Base-by-base conservation (phyloP, 2,329 filamentous ascomycete species). In the Neocucurbitaria cava region DNA sequence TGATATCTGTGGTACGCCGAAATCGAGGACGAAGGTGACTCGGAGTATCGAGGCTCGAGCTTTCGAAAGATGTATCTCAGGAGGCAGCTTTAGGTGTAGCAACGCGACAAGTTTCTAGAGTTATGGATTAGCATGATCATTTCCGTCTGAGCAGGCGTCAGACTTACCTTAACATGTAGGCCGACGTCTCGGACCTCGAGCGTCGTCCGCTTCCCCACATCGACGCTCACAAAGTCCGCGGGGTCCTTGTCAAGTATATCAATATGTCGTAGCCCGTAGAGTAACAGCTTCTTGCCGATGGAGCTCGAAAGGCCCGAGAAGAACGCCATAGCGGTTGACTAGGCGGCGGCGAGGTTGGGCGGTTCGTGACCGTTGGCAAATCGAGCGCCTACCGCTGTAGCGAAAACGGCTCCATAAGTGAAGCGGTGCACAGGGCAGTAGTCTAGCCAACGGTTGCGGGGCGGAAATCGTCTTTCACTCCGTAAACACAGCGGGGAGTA, bases 151-250 rank as follows among this genome's bases (percentile, higher is more conserved):
- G 7, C 30, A 20, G 40, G 17, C 20, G n/a, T 44, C 33, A 26
- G 42, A 75, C 81, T 66, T 81, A 91, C 92, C 82, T 91, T 85
- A 55, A 93, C 78, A 72, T 88, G 89, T 60, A 97, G 80, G 2
- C 89, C 91, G 53, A 97, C 89, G 82, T 98, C 89, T 65, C 89
- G 87, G 65, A 97, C 88, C 75, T 96, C 93, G 40, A 97, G 84
- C 0, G 90, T 89, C 36, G 89, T 95, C 62, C 89, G 88, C 74
- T 89, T 88, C 30, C 95, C 95, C 77, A 91, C 85, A 41, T 87
- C 88, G 64, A 97, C 86, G 65, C 96, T 92, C 59, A 98, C 92
- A 58, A 95, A 83, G 69, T 97, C 90, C 63, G 97, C 81, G 11
- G 90, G 88, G 71, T 96, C 89, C 52, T 91, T 90, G 70, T 98